Evolutionary conservation across 495 filamentous ascomycete species (phyloP).

Genomic region (Chaetomium cochliodes): DNA sequence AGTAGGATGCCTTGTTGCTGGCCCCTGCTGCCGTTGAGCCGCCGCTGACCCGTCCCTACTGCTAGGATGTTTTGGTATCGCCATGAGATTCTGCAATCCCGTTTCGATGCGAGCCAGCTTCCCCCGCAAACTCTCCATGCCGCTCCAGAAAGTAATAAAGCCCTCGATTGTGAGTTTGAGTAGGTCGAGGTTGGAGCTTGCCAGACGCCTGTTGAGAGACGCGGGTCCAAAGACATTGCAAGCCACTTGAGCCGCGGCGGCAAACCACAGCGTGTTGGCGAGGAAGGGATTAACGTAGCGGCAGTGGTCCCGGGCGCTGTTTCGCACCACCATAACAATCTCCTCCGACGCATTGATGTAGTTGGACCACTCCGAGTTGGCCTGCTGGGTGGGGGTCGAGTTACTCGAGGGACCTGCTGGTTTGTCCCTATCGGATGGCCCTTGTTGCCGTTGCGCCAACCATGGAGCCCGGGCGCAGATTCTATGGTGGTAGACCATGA

Average conservation of each 20-base stretch:
- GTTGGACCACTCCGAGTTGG: conserved; percentile 3
- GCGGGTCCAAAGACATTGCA: conserved; percentile 4
- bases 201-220: conserved; percentile 1
- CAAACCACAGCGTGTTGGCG: conserved; percentile 9
- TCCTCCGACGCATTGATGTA: conserved; percentile 7
- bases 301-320: conserved; percentile 10
- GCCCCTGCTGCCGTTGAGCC: background rate
- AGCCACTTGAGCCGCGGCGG: background rate
- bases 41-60: background rate
- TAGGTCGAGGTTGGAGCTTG: conserved; percentile 10
- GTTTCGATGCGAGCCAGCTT: conserved; percentile 3
- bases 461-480: conserved; percentile 6
- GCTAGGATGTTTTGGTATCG: background rate
- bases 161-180: conserved; percentile 5
- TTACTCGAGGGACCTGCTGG: no score
- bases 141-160: conserved; percentile 3
- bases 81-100: background rate
- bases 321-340: background rate
- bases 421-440: background rate
- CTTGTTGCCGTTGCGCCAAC: background rate
- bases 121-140: conserved; percentile 5
- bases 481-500: conserved; percentile 13
- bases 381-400: background rate
- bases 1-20: no score
- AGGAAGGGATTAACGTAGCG: conserved; percentile 3